These are phyloP conservation scores for Salix viminalis DNA, from an alignment of 345 rosid species.

Conservation along the genomic window DNA sequence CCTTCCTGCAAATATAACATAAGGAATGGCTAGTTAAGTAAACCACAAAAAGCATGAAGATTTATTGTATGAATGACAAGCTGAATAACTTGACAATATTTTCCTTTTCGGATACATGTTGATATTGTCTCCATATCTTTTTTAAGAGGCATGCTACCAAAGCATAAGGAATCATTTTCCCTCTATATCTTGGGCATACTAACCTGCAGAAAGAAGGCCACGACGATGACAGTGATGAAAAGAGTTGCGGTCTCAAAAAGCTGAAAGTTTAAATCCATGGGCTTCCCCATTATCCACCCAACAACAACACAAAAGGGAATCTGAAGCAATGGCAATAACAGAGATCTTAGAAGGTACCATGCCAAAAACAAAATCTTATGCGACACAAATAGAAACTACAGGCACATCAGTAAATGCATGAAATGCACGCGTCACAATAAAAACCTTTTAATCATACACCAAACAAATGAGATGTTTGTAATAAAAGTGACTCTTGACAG, in stretches of 20 bases:
- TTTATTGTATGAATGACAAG: neutral
- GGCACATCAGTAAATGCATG: neutral
- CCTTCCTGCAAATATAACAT: slow-evolving; percentile 52
- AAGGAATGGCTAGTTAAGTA: neutral
- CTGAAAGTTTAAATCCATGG: slow-evolving; percentile 80
- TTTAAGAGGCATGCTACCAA: neutral
- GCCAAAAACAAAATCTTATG: slow-evolving; percentile 1
- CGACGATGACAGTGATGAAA: slow-evolving; percentile 66
- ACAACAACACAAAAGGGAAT: slow-evolving; percentile 76
- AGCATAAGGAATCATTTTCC: neutral
- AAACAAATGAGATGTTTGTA: neutral
- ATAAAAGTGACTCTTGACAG: neutral
- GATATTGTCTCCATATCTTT: neutral
- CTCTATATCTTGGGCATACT: slow-evolving; percentile 8
- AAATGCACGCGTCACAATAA: neutral
- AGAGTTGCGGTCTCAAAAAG: slow-evolving; percentile 87
- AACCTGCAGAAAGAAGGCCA: slow-evolving; percentile 83
- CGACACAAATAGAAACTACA: neutral
- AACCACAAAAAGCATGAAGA: neutral
- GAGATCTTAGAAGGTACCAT: neutral
- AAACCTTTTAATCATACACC: neutral
- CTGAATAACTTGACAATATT: neutral
- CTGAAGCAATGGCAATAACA: slow-evolving; percentile 27
- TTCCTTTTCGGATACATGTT: neutral
- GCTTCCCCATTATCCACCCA: slow-evolving; percentile 74